These are phyloP conservation scores for Elsinoe australis DNA, from an alignment of 2,329 filamentous ascomycete genomes.

Conservation along the genomic window DNA sequence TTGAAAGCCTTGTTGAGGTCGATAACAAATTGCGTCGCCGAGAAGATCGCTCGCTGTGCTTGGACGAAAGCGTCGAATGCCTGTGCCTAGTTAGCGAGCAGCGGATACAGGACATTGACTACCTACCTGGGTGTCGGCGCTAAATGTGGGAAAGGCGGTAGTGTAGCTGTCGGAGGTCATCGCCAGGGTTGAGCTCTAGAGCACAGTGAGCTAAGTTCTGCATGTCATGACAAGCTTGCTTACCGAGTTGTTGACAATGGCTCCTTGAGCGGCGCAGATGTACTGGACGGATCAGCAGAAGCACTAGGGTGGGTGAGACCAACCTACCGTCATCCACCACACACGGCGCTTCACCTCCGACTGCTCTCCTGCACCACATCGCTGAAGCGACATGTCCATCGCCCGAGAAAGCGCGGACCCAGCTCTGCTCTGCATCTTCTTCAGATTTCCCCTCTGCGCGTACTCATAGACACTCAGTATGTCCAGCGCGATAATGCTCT, in stretches of 20 bases:
- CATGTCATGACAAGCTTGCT: not conserved
- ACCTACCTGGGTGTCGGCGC: not conserved
- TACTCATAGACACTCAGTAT: conserved; percentile 48
- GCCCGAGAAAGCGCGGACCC: conserved; percentile 43
- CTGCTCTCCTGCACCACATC: conserved; percentile 33
- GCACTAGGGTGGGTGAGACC: not conserved
- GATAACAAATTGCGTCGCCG: not conserved
- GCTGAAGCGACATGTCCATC: conserved; percentile 41
- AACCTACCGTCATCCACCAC: conserved; percentile 48
- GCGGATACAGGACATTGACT: no score
- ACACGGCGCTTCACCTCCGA: conserved; percentile 42
- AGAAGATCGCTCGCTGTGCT: not conserved
- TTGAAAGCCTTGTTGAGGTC: not conserved
- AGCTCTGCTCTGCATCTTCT: conserved; percentile 45
- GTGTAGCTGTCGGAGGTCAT: not conserved
- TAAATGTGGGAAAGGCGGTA: not conserved
- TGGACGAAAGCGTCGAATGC: not conserved
- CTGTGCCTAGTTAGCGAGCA: not conserved
- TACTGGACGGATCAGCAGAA: conserved; percentile 31
- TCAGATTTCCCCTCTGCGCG: conserved; percentile 46
- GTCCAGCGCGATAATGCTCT: conserved; percentile 43
- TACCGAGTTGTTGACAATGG: conserved; percentile 38
- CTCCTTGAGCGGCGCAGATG: conserved; percentile 44
- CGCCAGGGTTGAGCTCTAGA: not conserved
- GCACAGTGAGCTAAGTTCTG: not conserved